Conservation (phyloP, 176 grass and related monocot genomes). For the Phragmites australis region DNA sequence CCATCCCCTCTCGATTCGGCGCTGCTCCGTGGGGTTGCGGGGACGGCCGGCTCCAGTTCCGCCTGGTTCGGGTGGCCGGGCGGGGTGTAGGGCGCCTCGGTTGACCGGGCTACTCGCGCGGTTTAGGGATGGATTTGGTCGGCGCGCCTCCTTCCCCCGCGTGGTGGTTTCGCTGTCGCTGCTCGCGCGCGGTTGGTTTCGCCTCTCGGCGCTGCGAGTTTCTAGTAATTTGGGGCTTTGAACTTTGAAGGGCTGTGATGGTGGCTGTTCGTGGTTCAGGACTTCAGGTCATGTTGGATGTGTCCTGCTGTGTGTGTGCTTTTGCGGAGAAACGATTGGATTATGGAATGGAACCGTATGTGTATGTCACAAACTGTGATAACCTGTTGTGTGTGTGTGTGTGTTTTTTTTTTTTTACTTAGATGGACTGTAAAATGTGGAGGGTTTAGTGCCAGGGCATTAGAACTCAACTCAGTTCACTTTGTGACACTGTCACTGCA, state of each 20-base stretch:
- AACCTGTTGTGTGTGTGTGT: too few species aligned
- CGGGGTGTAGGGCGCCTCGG: not conserved
- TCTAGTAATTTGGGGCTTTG: not conserved
- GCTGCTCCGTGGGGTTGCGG: not conserved
- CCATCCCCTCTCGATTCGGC: not conserved
- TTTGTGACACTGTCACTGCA: not conserved
- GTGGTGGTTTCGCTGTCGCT: not conserved
- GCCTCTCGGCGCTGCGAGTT: too few species aligned
- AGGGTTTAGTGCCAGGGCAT: not conserved
- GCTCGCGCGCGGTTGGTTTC: not conserved
- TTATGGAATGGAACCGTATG: not conserved
- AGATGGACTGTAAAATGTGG: not conserved
- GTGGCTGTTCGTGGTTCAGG: not conserved
- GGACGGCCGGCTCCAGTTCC: too few species aligned
- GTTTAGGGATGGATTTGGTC: not conserved
- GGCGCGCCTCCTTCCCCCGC: not conserved
- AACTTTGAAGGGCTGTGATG: not conserved
- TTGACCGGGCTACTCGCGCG: not conserved
- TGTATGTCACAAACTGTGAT: not conserved
- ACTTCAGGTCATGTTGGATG: not conserved
- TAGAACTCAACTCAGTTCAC: not conserved
- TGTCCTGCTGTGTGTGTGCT: not conserved
- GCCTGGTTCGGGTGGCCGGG: not conserved
- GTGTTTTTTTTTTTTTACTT: too few species aligned
- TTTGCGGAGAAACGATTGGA: not conserved